phyloP scores from a whole-genome alignment of 129 eudicot genomes.

The Tagetes erecta region DNA sequence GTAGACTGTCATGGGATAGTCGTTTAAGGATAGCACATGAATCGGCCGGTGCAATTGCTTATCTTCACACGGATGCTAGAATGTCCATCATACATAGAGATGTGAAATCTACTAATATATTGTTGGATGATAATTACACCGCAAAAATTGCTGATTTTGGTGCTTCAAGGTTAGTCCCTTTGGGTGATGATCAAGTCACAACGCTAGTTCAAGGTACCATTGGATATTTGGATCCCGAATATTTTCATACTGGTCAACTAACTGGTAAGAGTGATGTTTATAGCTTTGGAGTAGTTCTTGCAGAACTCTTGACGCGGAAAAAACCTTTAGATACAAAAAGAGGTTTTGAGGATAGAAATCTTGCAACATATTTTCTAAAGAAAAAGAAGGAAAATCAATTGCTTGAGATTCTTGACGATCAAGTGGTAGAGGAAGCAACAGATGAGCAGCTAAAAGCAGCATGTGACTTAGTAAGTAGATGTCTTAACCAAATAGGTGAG shows the following conservation, averaged over 20 bases:
- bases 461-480: constrained; percentile 3
- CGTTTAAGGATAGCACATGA: constrained; percentile 46
- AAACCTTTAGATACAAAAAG: background rate
- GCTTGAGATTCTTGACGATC: constrained; percentile 4
- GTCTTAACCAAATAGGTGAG: constrained; percentile 6
- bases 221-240: constrained; percentile 6
- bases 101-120: constrained; percentile 24
- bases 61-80: constrained; percentile 48
- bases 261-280: background rate
- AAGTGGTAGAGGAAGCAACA: background rate
- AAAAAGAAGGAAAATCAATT: background rate
- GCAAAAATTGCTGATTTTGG: constrained; percentile 58
- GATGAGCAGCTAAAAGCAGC: constrained; percentile 7
- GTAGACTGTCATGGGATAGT: constrained; percentile 44
- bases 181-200: constrained; percentile 32
- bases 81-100: background rate
- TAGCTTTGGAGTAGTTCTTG: constrained; percentile 3
- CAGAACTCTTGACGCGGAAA: constrained; percentile 4
- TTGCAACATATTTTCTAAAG: constrained; percentile 16
- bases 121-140: constrained; percentile 38
- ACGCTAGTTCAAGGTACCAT: constrained; percentile 7
- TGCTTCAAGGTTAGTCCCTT: constrained; percentile 50
- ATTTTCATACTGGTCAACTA: background rate
- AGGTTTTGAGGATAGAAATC: background rate
- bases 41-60: constrained; percentile 49